Evolutionary conservation across 208 protist species (phyloP).

Genomic region (Wallacemonas sp.): DNA sequence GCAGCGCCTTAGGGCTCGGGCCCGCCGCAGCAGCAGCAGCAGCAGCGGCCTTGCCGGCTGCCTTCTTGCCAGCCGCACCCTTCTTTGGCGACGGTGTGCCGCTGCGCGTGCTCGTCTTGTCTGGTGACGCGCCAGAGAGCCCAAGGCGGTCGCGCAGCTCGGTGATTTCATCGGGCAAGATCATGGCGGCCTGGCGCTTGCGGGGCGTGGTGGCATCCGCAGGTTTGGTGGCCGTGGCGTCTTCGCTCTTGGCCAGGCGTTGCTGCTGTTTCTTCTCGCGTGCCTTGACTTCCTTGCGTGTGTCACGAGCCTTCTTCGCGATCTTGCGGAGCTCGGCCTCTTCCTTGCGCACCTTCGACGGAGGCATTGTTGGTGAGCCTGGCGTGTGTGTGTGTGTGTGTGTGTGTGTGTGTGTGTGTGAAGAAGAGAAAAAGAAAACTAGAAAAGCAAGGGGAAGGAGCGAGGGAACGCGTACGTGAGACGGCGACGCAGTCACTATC

Average conservation of each 20-base stretch:
- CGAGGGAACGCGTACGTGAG: no score
- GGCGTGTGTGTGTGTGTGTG: slow-evolving; percentile 4
- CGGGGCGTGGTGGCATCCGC: not conserved
- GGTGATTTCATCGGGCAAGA: slow-evolving; percentile 67
- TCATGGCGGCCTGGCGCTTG: slow-evolving; percentile 60
- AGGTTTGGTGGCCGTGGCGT: not conserved
- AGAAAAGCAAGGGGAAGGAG: slow-evolving; percentile 17
- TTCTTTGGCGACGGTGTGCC: slow-evolving; percentile 10
- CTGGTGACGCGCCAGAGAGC: not conserved
- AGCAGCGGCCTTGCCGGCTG: not conserved
- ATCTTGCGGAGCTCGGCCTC: slow-evolving; percentile 84
- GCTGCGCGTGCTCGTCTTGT: slow-evolving; percentile 13
- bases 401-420: not conserved
- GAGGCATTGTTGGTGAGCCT: slow-evolving; percentile 24
- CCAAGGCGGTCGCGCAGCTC: slow-evolving; percentile 57
- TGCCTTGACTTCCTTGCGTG: slow-evolving; percentile 51
- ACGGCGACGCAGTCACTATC: no score
- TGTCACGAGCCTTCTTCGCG: slow-evolving; percentile 47
- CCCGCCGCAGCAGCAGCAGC: slow-evolving; percentile 5
- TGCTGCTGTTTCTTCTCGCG: slow-evolving; percentile 43
- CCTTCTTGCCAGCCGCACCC: slow-evolving; percentile 9
- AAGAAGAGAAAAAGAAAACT: slow-evolving; percentile 18
- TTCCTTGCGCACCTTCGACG: slow-evolving; percentile 75
- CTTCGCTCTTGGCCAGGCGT: slow-evolving; percentile 21
- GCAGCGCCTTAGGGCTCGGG: slow-evolving; percentile 11